Evolutionary conservation across 2,329 filamentous ascomycete species (phyloP).

Genomic region (Hypoxylon sp.): DNA sequence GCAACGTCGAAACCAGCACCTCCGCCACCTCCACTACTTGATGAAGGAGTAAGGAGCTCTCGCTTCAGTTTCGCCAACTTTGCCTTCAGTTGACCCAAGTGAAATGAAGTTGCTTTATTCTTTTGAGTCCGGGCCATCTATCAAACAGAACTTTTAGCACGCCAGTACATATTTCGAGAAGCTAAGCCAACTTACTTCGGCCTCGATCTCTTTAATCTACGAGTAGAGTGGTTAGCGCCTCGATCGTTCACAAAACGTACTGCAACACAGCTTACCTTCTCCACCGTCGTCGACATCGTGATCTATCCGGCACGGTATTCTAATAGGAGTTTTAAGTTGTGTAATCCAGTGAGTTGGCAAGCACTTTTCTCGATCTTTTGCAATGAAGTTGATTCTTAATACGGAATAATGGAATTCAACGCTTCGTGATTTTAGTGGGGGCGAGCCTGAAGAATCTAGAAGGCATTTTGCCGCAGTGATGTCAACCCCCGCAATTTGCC

Average conservation of each 20-base stretch:
- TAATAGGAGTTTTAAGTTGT: not conserved
- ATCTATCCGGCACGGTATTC: constrained; percentile 46
- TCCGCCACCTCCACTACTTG: constrained; percentile 85
- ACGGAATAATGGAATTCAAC: constrained; percentile 23
- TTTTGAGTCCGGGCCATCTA: constrained; percentile 97
- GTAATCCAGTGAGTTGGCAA: not conserved
- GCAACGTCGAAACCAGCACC: constrained; percentile 96
- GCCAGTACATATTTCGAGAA: constrained; percentile 21
- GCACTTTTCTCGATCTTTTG: constrained; percentile 12
- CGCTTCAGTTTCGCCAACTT: constrained; percentile 98
- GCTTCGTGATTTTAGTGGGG: constrained; percentile 41
- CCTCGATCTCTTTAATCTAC: constrained; percentile 96
- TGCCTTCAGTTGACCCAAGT: constrained; percentile 96
- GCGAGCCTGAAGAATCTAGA: constrained; percentile 39
- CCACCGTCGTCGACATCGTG: constrained; percentile 96
- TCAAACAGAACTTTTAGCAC: constrained; percentile 42
- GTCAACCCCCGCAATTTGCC: constrained; percentile 47
- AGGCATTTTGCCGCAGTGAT: constrained; percentile 48
- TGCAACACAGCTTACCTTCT: constrained; percentile 80
- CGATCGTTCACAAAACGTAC: constrained; percentile 31
- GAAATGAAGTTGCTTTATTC: constrained; percentile 95
- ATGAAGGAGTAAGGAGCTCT: constrained; percentile 88
- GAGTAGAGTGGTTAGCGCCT: constrained; percentile 54
- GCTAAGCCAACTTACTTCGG: constrained; percentile 76
- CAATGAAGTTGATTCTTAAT: constrained; percentile 25